Evolutionary conservation across 257 asterid genomes (phyloP), one percentile per base, ranked within the genome.

Genomic region (Echium plantagineum): DNA sequence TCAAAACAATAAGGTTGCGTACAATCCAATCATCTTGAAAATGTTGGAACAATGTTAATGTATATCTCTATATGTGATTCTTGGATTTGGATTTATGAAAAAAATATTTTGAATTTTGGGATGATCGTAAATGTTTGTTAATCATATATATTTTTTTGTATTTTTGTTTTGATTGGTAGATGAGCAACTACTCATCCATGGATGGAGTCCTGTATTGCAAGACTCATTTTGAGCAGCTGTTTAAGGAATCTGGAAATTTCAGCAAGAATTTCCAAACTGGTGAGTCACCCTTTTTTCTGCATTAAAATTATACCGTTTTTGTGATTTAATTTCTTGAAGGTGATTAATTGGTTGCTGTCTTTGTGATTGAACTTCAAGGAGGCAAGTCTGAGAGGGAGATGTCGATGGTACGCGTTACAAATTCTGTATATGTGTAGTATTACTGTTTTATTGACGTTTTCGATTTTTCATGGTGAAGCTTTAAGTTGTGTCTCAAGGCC

Each of bases 181-280:
- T 79, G 80, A 79, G 85, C 72, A 79, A 79, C 55, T 79, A 79
- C 68, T 79, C 82, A 9, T 79, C 85, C 54, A 76, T 79, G 85
- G 85, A 79, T 68, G 85, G 85, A 61, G 76, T 73, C 63, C 78
- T 79, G 28, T 79, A 79, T 51, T 79, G 85, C 76, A 79, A 79
- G 64, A n/a, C 85, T 26, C 85, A 79, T 73, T 79, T 79, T 21
- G 85, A 79, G 58, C 85, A 79, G 57, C 82, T 79, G 55, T 79
- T 79, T 55, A 76, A 79, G 67, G 82, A 79, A 63, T 68, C 85
- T 57, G 85, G 85, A 69, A 79, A 79, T 60, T 76, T 75, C 55
- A 79, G 85, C 74, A 79, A 79, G 61, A 79, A 79, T 26, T 79
- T 79, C 49, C 79, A 79, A 55, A 70, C 70, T 13, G 70, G 85